Evolutionary conservation across 306 rosid species (phyloP).

Genomic region (Ceratonia siliqua): DNA sequence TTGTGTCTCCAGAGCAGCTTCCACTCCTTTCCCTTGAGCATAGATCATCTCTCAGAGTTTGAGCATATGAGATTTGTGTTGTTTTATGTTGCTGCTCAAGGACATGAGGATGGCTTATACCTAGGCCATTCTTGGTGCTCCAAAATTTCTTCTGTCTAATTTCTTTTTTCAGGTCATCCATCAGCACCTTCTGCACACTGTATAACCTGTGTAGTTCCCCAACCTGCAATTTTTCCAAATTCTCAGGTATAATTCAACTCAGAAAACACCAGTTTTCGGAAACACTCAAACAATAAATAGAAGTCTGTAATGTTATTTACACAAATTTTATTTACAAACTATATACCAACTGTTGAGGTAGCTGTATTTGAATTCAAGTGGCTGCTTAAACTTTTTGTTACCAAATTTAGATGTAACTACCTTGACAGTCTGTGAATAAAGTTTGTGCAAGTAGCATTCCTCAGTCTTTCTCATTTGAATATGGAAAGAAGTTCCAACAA

Average conservation of each 20-base stretch:
- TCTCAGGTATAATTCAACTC: too few relatives aligned
- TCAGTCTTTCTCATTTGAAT: neutral
- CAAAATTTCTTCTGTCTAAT: slow-evolving; percentile 43
- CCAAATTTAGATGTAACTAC: too few relatives aligned
- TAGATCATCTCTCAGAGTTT: slow-evolving; percentile 55
- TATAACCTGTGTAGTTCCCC: slow-evolving; percentile 80
- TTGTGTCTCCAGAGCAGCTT: slow-evolving; percentile 71
- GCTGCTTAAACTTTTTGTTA: too few relatives aligned
- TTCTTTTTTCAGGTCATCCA: slow-evolving; percentile 66
- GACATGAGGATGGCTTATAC: slow-evolving; percentile 42
- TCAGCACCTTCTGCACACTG: slow-evolving; percentile 75
- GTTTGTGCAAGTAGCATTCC: too few relatives aligned
- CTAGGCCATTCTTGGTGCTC: slow-evolving; percentile 47
- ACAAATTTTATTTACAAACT: too few relatives aligned
- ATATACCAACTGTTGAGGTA: too few relatives aligned
- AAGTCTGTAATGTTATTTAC: too few relatives aligned
- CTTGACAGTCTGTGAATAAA: too few relatives aligned
- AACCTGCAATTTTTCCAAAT: slow-evolving; percentile 74
- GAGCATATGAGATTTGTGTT: slow-evolving; percentile 37
- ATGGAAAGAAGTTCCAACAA: neutral
- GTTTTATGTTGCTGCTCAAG: slow-evolving; percentile 38
- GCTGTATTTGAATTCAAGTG: too few relatives aligned
- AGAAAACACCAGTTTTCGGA: too few relatives aligned
- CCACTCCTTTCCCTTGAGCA: slow-evolving; percentile 72
- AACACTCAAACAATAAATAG: too few relatives aligned